Conservation (phyloP, 495 filamentous ascomycete species). For the Neurospora intermedia region DNA sequence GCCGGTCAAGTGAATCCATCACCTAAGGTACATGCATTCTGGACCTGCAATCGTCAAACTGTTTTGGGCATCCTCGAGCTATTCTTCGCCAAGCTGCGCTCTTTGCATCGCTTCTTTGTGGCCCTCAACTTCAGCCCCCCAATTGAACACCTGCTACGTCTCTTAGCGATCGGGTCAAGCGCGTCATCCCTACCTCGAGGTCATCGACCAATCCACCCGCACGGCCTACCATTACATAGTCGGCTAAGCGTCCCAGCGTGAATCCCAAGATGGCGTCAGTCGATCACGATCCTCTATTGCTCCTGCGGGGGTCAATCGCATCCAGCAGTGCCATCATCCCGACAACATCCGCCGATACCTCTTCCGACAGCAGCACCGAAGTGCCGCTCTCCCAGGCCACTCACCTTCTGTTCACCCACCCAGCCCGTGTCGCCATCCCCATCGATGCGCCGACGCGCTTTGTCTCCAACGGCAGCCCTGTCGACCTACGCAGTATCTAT, state of each 20-base stretch:
- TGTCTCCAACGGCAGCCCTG: conserved; percentile 49
- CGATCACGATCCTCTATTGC: conserved; percentile 59
- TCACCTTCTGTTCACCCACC: conserved; percentile 65
- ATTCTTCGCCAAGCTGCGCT: not conserved
- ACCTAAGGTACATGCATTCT: not conserved
- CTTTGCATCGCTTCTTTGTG: not conserved
- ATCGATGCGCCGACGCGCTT: conserved; percentile 78
- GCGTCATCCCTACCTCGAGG: not conserved
- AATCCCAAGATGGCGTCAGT: conserved; percentile 26
- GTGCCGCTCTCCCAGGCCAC: conserved; percentile 60
- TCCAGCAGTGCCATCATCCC: conserved; percentile 53
- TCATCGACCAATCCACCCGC: not conserved
- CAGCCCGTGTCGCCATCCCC: conserved; percentile 52
- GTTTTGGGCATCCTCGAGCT: not conserved
- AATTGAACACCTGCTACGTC: not conserved
- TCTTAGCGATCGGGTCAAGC: not conserved
- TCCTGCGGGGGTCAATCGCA: conserved; percentile 69
- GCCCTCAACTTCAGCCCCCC: not conserved
- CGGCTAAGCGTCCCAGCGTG: not conserved
- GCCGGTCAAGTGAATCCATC: not conserved
- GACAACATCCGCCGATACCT: conserved; percentile 49
- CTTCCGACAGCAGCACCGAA: conserved; percentile 27
- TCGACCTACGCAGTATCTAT: conserved; percentile 88
- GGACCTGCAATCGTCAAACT: not conserved
- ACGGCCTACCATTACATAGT: not conserved